Conservation (phyloP, 1,284 basidiomycete genomes). For the Mycena sp. region DNA sequence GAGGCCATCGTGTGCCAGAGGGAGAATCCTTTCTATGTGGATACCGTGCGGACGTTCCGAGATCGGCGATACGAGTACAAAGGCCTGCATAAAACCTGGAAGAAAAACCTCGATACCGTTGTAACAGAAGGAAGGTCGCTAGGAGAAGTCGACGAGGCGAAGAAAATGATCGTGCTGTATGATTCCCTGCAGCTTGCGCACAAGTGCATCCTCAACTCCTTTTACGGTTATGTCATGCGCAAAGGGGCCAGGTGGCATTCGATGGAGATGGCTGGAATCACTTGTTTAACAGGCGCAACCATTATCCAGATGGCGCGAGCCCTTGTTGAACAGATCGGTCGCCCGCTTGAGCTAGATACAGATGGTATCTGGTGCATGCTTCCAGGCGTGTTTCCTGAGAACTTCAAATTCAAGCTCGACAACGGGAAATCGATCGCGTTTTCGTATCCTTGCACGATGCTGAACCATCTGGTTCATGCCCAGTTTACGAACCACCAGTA, state of each 20-base stretch:
- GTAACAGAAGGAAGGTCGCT: conserved; percentile 74
- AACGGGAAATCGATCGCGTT: conserved; percentile 91
- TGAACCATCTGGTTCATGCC: conserved; percentile 97
- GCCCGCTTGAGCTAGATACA: conserved; percentile 97
- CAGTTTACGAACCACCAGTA: conserved; percentile 99
- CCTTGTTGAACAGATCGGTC: conserved; percentile 96
- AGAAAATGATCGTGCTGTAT: conserved; percentile 99
- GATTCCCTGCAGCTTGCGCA: conserved; percentile 99
- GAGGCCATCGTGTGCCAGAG: conserved; percentile 98
- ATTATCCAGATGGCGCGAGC: conserved; percentile 99
- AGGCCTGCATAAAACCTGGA: conserved; percentile 98
- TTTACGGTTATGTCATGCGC: conserved; percentile 99
- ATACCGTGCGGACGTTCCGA: conserved; percentile 97
- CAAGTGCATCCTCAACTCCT: conserved; percentile 99
- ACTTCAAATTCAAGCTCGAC: conserved; percentile 94
- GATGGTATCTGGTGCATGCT: conserved; percentile 99
- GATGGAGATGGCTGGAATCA: conserved; percentile 99
- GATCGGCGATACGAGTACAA: conserved; percentile 99
- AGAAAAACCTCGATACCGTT: conserved; percentile 94
- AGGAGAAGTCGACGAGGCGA: conserved; percentile 94
- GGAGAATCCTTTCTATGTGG: conserved; percentile 99
- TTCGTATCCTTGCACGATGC: conserved; percentile 99
- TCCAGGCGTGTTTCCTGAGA: conserved; percentile 96
- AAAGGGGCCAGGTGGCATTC: conserved; percentile 99
- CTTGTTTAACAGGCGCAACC: conserved; percentile 97